Evolutionary conservation across 2,329 filamentous ascomycete species (phyloP).

Genomic region (Teratosphaeria nubilosa): DNA sequence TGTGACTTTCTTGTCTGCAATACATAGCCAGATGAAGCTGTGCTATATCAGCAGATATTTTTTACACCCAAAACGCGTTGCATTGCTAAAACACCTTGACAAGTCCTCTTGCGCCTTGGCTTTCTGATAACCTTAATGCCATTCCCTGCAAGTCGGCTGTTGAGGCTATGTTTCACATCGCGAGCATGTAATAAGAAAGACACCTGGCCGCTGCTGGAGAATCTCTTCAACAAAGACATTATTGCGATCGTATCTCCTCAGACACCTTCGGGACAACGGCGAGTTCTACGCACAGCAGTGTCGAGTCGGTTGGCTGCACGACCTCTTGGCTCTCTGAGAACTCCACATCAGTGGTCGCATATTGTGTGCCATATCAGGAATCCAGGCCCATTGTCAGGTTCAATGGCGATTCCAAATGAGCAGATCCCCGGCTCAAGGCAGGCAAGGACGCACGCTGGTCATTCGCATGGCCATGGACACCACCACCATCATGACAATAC

Average conservation of each 20-base stretch:
- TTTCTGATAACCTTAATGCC: background rate
- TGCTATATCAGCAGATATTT: too few species aligned
- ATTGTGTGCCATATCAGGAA: conserved; percentile 19
- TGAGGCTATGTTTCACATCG: conserved; percentile 5
- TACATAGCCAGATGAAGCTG: background rate
- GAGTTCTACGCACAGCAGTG: background rate
- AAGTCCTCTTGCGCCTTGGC: background rate
- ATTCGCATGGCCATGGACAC: conserved; percentile 44
- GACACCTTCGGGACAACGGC: background rate
- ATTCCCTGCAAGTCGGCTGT: background rate
- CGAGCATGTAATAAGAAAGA: conserved; percentile 2
- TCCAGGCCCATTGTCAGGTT: conserved; percentile 4
- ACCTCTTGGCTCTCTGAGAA: conserved; percentile 5
- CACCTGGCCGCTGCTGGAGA: conserved; percentile 1
- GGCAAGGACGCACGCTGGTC: conserved; percentile 20
- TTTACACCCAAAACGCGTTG: background rate
- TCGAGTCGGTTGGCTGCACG: background rate
- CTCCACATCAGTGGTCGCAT: conserved; percentile 25
- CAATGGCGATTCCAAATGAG: conserved; percentile 10
- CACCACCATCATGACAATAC: conserved; percentile 79
- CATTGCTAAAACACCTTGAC: background rate
- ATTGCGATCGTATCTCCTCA: background rate
- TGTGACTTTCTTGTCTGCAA: background rate
- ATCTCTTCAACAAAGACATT: background rate
- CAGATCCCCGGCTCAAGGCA: conserved; percentile 10